A percentile compares a stretch with the other conserved stretches of the same genome.
These are phyloP conservation scores for Zygnema circumcarinatum DNA, from an alignment of 139 green algal genomes.

Conservation along the genomic window DNA sequence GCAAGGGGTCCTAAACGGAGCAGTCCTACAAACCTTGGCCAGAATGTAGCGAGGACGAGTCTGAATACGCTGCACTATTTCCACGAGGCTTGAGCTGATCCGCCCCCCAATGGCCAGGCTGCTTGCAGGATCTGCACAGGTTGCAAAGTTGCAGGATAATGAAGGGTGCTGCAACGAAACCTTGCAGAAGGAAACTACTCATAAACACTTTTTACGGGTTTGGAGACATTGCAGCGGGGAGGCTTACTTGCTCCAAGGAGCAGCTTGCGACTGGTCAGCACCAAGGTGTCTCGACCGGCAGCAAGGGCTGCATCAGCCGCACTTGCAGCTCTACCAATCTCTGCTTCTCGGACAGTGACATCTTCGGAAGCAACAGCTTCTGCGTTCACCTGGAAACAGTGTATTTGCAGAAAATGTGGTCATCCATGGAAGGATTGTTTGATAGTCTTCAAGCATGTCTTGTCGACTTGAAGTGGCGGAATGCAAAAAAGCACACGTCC, in stretches of 20 bases:
- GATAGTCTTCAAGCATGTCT: no score
- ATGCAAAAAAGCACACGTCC: no score
- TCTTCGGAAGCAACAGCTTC: constrained; percentile 6
- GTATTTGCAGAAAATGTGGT: constrained; percentile 4
- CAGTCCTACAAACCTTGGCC: background rate
- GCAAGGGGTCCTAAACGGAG: constrained; percentile 12
- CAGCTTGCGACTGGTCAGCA: constrained; percentile 44
- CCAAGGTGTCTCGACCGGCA: constrained; percentile 9
- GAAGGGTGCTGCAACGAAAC: background rate
- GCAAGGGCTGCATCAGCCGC: constrained; percentile 7
- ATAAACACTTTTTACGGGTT: no score
- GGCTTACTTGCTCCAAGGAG: constrained; percentile 27
- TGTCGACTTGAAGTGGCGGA: no score
- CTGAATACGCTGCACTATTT: background rate
- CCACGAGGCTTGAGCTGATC: constrained; percentile 21
- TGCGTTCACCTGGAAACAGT: constrained; percentile 40
- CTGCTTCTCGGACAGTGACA: constrained; percentile 8
- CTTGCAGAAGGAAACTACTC: no score
- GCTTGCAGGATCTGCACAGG: constrained; percentile 3
- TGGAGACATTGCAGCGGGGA: no score
- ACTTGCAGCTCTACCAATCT: constrained; percentile 1
- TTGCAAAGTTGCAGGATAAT: no score
- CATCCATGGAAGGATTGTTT: no score
- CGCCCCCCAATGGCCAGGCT: constrained; percentile 45
- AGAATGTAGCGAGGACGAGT: constrained; percentile 38